These are phyloP conservation scores for Pleurotus citrinopileatus DNA, from an alignment of 768 basidiomycete species.

Conservation along the genomic window DNA sequence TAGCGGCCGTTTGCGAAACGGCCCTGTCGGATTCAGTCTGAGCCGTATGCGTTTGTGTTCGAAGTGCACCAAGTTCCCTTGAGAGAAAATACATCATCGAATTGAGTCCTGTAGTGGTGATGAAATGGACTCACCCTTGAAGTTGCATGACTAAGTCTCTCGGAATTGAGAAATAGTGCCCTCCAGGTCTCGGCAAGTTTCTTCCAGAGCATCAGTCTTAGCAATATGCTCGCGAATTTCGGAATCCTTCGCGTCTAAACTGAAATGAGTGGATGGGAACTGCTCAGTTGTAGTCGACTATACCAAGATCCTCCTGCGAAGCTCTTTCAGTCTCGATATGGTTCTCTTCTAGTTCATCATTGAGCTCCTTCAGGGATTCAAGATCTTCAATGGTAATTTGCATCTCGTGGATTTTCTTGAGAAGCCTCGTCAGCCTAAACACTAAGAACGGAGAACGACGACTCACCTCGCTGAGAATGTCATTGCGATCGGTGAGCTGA, in stretches of 20 bases:
- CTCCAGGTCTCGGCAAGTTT: slow-evolving; percentile 81
- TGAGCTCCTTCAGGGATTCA: no score
- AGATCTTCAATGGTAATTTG: no score
- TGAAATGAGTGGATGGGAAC: no score
- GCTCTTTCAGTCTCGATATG: no score
- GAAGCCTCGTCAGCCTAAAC: slow-evolving; percentile 71
- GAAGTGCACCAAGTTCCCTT: slow-evolving; percentile 77
- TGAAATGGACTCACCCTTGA: slow-evolving; percentile 55
- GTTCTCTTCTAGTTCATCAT: no score
- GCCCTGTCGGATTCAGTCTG: slow-evolving; percentile 81
- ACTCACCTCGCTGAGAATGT: slow-evolving; percentile 86
- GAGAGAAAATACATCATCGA: no score
- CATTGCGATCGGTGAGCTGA: slow-evolving; percentile 93
- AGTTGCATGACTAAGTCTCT: slow-evolving; percentile 84
- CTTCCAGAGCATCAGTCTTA: no score
- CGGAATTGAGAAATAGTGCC: slow-evolving; percentile 87
- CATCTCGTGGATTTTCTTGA: no score
- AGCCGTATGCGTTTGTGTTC: slow-evolving; percentile 81
- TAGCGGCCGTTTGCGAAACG: slow-evolving; percentile 84
- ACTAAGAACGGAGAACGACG: slow-evolving; percentile 28
- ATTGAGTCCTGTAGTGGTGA: slow-evolving; percentile 60
- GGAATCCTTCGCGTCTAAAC: no score
- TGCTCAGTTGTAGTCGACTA: no score
- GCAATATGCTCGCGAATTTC: no score
- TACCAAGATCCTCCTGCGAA: no score